phyloP scores from a whole-genome alignment of 2,329 filamentous ascomycete species.

The Sporothrix phasma region DNA sequence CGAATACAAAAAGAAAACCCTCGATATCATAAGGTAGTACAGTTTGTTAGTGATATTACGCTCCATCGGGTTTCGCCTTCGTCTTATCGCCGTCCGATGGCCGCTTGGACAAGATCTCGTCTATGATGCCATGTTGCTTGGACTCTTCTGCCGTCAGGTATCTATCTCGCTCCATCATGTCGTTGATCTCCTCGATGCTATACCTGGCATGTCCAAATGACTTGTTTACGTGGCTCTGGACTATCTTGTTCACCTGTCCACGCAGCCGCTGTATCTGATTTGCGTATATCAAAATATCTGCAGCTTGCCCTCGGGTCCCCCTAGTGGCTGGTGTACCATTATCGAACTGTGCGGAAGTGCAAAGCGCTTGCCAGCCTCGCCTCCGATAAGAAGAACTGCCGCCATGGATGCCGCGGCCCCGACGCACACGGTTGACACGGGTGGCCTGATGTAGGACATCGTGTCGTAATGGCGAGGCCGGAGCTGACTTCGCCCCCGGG shows the following conservation, averaged over 20 bases:
- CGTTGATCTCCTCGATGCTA: constrained; percentile 73
- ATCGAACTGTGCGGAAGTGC: constrained; percentile 88
- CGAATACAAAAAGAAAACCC: too few relatives aligned
- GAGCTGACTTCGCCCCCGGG: constrained; percentile 89
- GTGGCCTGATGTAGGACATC: constrained; percentile 91
- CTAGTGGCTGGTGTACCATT: constrained; percentile 94
- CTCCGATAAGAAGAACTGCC: constrained; percentile 75
- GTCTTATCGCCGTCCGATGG: constrained; percentile 22
- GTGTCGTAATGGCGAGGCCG: constrained; percentile 92
- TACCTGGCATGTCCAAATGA: constrained; percentile 65
- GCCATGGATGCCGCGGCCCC: constrained; percentile 96
- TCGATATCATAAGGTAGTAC: too few relatives aligned
- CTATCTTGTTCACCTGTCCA: constrained; percentile 81
- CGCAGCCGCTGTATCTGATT: constrained; percentile 89
- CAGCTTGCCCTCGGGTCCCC: constrained; percentile 57
- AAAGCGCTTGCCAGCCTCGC: constrained; percentile 73
- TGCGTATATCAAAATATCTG: constrained; percentile 91
- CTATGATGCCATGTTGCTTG: constrained; percentile 79
- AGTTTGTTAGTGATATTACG: too few relatives aligned
- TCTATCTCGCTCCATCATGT: constrained; percentile 93
- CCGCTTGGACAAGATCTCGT: constrained; percentile 70
- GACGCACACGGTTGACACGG: constrained; percentile 89
- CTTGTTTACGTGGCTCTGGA: constrained; percentile 73
- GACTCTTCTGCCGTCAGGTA: constrained; percentile 88
- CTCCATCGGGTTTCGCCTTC: too few relatives aligned